phyloP scores from a whole-genome alignment of 2,329 filamentous ascomycete genomes.

The Sporothrix brasiliensis region DNA sequence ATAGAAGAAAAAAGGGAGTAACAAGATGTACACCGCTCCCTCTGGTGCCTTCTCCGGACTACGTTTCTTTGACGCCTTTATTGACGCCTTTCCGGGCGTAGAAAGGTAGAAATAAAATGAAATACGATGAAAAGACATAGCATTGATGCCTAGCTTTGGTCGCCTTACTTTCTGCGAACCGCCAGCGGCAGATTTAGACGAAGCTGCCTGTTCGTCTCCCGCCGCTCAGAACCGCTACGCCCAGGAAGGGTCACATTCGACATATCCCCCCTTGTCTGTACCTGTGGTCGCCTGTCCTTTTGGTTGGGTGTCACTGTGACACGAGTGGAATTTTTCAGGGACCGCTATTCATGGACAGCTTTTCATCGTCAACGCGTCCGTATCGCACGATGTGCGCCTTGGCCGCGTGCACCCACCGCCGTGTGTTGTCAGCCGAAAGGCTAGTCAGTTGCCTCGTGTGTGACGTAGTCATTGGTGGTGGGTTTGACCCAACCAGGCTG shows the following conservation, averaged over 20 bases:
- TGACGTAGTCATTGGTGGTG: not conserved
- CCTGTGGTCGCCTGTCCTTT: not conserved
- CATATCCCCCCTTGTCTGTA: not conserved
- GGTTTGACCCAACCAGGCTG: not conserved
- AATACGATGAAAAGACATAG: not conserved
- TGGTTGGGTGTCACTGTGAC: too few species aligned
- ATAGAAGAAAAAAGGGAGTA: not conserved
- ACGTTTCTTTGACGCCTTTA: not conserved
- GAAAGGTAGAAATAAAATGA: not conserved
- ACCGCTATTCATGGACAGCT: not conserved
- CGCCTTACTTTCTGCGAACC: not conserved
- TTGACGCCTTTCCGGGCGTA: not conserved
- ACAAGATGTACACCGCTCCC: too few species aligned
- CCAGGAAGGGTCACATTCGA: not conserved
- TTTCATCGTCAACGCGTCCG: not conserved
- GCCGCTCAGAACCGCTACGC: not conserved
- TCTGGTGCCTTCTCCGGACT: not conserved
- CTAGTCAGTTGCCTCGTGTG: not conserved
- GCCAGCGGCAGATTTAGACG: not conserved
- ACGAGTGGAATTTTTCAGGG: too few species aligned
- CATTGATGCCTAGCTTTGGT: not conserved
- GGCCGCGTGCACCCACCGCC: too few species aligned
- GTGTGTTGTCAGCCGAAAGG: not conserved
- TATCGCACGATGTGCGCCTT: not conserved
- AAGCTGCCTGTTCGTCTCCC: not conserved